phyloP scores from a whole-genome alignment of 306 rosid species.

The Adenanthera pavonina region DNA sequence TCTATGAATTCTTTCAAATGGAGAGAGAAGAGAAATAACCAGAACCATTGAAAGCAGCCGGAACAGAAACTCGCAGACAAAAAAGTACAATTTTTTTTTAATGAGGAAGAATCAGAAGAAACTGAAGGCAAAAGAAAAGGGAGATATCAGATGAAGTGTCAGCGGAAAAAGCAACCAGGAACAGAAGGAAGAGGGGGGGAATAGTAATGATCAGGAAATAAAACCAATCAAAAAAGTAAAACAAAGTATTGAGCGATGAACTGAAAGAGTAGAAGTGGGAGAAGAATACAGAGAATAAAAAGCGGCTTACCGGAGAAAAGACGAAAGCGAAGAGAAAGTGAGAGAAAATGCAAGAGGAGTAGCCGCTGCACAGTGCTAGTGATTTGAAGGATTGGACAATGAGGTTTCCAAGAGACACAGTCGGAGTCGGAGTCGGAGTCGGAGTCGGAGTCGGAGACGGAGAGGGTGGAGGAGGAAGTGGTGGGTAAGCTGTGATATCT shows the following conservation, averaged over 20 bases:
- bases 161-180: neutral
- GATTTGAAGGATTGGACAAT: conserved; percentile 32
- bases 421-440: conserved; percentile 1
- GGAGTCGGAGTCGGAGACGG: conserved; percentile 1
- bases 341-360: neutral
- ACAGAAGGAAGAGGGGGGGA: neutral
- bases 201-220: neutral
- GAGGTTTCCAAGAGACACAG: conserved; percentile 1
- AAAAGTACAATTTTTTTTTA: neutral
- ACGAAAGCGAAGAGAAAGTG: neutral
- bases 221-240: neutral
- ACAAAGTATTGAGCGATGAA: conserved; percentile 20
- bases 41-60: conserved; percentile 23
- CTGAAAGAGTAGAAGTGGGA: neutral
- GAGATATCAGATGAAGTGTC: neutral
- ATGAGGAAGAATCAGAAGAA: conserved; percentile 31
- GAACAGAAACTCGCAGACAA: conserved; percentile 56
- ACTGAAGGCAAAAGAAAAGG: conserved; percentile 4
- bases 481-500: conserved; percentile 60
- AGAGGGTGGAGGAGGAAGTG: conserved; percentile 5
- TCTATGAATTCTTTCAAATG: conserved; percentile 6
- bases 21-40: neutral
- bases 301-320: conserved; percentile 58
- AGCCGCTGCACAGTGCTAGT: conserved; percentile 21
- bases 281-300: conserved; percentile 30